phyloP scores from a whole-genome alignment of 257 asterid species.

The Solanum okadae region DNA sequence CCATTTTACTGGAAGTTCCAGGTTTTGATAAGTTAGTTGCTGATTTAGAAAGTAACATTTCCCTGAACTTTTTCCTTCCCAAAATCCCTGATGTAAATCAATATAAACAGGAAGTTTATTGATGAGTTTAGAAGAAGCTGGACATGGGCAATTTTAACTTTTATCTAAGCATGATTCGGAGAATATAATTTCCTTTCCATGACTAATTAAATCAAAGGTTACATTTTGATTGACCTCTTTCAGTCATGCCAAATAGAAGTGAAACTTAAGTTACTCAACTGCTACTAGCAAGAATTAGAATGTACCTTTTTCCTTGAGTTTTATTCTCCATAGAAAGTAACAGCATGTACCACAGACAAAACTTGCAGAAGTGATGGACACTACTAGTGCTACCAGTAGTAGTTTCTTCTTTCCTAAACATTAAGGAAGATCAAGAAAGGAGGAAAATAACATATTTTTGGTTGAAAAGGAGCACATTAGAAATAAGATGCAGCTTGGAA shows the following conservation, averaged over 20 bases:
- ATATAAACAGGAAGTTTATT: not conserved
- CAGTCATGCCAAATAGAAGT: not conserved
- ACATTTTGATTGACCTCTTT: not conserved
- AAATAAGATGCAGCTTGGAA: not conserved
- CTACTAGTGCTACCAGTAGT: not conserved
- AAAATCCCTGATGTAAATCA: not conserved
- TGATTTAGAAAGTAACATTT: not conserved
- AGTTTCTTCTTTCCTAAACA: conserved; percentile 5
- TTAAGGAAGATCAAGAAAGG: not conserved
- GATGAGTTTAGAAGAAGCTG: conserved; percentile 1
- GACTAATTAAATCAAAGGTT: not conserved
- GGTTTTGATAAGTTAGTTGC: not conserved
- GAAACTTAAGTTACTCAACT: not conserved
- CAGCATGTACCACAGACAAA: conserved; percentile 1
- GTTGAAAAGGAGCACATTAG: not conserved
- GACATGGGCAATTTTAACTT: conserved; percentile 8
- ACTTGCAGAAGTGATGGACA: not conserved
- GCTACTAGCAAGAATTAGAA: not conserved
- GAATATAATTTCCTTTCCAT: not conserved
- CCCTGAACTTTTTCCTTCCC: not conserved
- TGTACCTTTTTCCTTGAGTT: conserved; percentile 14
- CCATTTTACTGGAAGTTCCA: not conserved
- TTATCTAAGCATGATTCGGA: not conserved
- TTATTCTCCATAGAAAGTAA: conserved; percentile 2
- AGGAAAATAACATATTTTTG: not conserved